Conservation (phyloP, 1,284 basidiomycete species). For the Phylloboletellus chloephorus region DNA sequence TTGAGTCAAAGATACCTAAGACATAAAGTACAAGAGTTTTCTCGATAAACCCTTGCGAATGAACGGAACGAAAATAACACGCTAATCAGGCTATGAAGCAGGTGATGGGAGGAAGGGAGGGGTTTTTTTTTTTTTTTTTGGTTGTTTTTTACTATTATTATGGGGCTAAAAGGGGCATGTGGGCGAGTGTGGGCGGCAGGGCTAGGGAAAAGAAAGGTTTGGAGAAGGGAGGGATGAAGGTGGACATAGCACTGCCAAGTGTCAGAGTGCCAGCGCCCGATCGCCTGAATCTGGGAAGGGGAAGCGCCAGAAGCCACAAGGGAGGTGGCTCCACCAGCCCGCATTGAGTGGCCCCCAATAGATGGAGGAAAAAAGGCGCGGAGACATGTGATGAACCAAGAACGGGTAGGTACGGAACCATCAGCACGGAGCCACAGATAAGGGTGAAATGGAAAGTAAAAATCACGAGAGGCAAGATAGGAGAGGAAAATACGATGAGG, state of each 20-base stretch:
- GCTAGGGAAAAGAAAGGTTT: slow-evolving; percentile 4
- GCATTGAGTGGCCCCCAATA: slow-evolving; percentile 7
- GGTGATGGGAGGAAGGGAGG: too few species aligned
- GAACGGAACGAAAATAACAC: too few species aligned
- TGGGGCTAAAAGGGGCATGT: too few species aligned
- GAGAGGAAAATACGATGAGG: not conserved
- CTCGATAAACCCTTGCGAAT: too few species aligned
- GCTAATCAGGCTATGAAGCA: too few species aligned
- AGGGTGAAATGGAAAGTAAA: not conserved
- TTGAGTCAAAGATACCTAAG: too few species aligned
- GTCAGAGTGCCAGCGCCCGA: slow-evolving; percentile 4
- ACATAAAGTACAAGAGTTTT: too few species aligned
- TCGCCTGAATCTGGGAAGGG: slow-evolving; percentile 6
- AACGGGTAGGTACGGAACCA: not conserved
- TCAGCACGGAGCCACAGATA: slow-evolving; percentile 1
- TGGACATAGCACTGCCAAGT: slow-evolving; percentile 5
- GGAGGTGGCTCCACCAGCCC: slow-evolving; percentile 6
- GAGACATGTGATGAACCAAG: slow-evolving; percentile 1
- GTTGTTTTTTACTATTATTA: too few species aligned
- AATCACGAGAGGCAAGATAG: slow-evolving; percentile 1
- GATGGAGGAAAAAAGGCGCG: not conserved
- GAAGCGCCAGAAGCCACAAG: slow-evolving; percentile 5
- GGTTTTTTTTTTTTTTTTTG: too few species aligned
- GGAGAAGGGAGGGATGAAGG: slow-evolving; percentile 1
- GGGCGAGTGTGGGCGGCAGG: not conserved